Conservation (phyloP, 805 yeast species). For the Suhomyces faveliae region DNA sequence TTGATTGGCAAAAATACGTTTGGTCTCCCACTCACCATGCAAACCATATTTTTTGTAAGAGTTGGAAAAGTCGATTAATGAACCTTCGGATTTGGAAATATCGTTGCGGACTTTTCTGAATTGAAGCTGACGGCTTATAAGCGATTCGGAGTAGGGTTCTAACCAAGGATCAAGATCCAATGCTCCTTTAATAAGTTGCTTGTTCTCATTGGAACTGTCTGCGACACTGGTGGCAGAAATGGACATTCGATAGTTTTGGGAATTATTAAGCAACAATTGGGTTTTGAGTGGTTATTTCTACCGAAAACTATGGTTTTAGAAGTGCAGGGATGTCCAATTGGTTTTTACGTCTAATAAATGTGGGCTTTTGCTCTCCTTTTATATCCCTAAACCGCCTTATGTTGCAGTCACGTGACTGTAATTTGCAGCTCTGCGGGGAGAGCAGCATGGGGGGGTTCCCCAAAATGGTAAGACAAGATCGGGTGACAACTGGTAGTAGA, state of each 20-base stretch:
- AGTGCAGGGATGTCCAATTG: neutral
- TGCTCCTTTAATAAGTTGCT: conserved; percentile 48
- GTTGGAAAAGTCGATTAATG: conserved; percentile 63
- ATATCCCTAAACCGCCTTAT: neutral
- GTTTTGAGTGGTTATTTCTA: neutral
- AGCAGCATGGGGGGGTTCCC: neutral
- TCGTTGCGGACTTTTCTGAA: conserved; percentile 63
- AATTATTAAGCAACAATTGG: neutral
- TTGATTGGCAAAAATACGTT: conserved; percentile 64
- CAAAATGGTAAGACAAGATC: neutral
- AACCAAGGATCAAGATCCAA: conserved; percentile 82
- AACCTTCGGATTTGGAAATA: conserved; percentile 57
- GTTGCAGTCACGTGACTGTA: conserved; percentile 2
- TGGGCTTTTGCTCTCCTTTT: conserved; percentile 1
- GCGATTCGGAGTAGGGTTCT: conserved; percentile 68
- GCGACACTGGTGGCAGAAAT: neutral
- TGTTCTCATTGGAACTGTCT: neutral
- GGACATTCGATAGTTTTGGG: neutral
- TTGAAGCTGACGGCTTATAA: conserved; percentile 63
- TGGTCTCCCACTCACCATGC: conserved; percentile 53
- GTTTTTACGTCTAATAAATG: neutral
- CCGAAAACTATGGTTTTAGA: neutral
- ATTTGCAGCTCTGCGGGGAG: conserved; percentile 2
- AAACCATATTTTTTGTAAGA: conserved; percentile 78
- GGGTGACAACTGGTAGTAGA: neutral